Evolutionary conservation across 2,329 filamentous ascomycete genomes (phyloP).

Genomic region (Alternaria arborescens): DNA sequence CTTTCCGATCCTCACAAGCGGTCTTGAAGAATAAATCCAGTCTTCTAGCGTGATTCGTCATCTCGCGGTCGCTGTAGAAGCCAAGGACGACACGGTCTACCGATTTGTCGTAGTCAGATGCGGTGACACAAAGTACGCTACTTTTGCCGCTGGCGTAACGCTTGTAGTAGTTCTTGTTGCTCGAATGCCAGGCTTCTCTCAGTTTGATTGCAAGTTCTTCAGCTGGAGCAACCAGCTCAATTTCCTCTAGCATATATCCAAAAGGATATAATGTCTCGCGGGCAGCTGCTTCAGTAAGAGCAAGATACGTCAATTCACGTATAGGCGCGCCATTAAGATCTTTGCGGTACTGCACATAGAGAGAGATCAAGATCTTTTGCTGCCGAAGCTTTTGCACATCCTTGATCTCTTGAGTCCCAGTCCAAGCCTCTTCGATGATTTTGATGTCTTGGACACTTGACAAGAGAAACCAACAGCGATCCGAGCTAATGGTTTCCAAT

Average conservation of each 20-base stretch:
- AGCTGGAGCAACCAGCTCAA: background rate
- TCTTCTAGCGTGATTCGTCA: background rate
- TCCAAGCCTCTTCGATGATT: slow-evolving; percentile 1
- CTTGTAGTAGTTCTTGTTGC: background rate
- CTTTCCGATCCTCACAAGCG: background rate
- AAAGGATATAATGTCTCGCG: too few relatives aligned
- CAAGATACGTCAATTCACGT: slow-evolving; percentile 6
- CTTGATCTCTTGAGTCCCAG: background rate
- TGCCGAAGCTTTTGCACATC: background rate
- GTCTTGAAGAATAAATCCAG: background rate
- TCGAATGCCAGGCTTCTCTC: slow-evolving; percentile 2
- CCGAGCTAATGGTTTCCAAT: background rate
- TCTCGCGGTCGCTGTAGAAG: background rate
- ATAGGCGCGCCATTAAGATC: background rate
- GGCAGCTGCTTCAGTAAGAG: background rate
- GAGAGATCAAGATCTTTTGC: background rate
- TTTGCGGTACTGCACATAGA: background rate
- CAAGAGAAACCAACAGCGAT: background rate
- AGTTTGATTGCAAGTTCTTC: background rate
- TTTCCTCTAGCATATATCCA: background rate
- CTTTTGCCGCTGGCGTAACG: background rate
- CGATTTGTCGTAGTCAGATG: background rate
- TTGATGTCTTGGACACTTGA: background rate
- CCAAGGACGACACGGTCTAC: background rate
- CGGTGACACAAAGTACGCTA: background rate